A percentile compares a stretch with the other conserved stretches of the same genome.
Evolutionary conservation across 208 protist species (phyloP).

Genomic region (Crithidia brevicula): DNA sequence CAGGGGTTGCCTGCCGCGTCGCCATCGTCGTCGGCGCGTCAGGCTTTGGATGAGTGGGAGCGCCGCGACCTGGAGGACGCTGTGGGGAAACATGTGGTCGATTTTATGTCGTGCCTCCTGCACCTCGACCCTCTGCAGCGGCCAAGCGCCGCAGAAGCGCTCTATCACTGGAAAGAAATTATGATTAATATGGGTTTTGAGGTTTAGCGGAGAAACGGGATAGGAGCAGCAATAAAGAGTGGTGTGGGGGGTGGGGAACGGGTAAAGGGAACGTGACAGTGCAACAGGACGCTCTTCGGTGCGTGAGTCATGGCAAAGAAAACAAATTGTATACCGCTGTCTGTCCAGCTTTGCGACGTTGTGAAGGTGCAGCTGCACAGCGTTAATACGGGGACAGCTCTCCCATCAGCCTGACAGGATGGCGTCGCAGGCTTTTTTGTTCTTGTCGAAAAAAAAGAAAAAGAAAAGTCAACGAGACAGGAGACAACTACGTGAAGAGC

Average conservation of each 20-base stretch:
- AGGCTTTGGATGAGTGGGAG: constrained; percentile 61
- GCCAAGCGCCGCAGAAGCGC: constrained; percentile 61
- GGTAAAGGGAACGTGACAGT: too few species aligned
- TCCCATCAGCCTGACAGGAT: too few species aligned
- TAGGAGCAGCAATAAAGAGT: neutral
- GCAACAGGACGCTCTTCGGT: too few species aligned
- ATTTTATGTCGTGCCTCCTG: constrained; percentile 62
- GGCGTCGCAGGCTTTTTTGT: too few species aligned
- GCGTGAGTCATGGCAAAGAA: too few species aligned
- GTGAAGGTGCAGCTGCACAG: too few species aligned
- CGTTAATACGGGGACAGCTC: too few species aligned
- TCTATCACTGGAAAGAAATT: constrained; percentile 64
- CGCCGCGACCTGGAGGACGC: constrained; percentile 41
- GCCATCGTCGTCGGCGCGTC: constrained; percentile 10
- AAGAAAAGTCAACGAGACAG: too few species aligned
- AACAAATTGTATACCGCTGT: too few species aligned
- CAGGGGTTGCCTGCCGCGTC: neutral
- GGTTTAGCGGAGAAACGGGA: constrained; percentile 11
- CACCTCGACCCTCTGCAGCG: constrained; percentile 64
- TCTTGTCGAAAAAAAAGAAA: too few species aligned
- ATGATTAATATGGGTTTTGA: constrained; percentile 25
- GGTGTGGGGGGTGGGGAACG: neutral
- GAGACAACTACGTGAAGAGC: too few species aligned
- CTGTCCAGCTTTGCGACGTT: too few species aligned
- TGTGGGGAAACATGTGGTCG: constrained; percentile 51